Percentiles rank a stretch among this genome's conserved stretches.
Evolutionary conservation across 2,329 filamentous ascomycete species (phyloP).

Genomic region (Fusarium sp.): DNA sequence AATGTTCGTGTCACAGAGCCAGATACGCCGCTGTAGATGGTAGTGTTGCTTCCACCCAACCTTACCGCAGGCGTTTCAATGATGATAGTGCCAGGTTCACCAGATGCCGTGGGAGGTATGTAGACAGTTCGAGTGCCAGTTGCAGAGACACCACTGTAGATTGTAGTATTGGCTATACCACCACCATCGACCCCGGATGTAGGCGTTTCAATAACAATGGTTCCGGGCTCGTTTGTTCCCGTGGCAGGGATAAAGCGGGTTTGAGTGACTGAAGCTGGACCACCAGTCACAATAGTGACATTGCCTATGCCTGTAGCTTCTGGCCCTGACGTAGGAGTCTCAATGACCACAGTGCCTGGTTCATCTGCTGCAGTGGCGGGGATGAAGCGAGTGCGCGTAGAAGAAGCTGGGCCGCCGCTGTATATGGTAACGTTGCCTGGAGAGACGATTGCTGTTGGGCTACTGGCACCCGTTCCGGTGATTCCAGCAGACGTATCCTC

Average conservation of each 20-base stretch:
- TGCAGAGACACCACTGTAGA: neutral
- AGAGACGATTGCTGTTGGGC: neutral
- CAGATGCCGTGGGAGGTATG: slow-evolving; percentile 2
- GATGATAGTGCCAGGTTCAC: slow-evolving; percentile 8
- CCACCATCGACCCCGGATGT: neutral
- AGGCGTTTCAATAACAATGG: slow-evolving; percentile 9
- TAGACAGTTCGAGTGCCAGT: slow-evolving; percentile 4
- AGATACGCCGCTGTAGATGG: neutral
- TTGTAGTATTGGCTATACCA: neutral
- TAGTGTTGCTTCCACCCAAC: neutral
- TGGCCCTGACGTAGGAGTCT: slow-evolving; percentile 16
- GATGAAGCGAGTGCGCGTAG: neutral
- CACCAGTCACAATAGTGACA: slow-evolving; percentile 3
- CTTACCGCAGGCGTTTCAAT: slow-evolving; percentile 7
- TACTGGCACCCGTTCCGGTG: neutral
- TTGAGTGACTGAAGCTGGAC: slow-evolving; percentile 1
- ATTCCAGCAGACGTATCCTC: neutral
- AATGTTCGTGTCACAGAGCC: neutral
- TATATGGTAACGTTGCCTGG: slow-evolving; percentile 15
- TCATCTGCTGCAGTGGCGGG: slow-evolving; percentile 2
- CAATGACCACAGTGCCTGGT: slow-evolving; percentile 11
- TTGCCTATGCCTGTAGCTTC: slow-evolving; percentile 13
- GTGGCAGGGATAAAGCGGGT: slow-evolving; percentile 14
- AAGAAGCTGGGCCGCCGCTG: slow-evolving; percentile 1
- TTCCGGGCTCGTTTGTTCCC: slow-evolving; percentile 1